Percentiles rank a stretch among this genome's conserved stretches.
These are phyloP conservation scores for Biscogniauxia mediterranea DNA, from an alignment of 2,329 filamentous ascomycete species.

Conservation along the genomic window DNA sequence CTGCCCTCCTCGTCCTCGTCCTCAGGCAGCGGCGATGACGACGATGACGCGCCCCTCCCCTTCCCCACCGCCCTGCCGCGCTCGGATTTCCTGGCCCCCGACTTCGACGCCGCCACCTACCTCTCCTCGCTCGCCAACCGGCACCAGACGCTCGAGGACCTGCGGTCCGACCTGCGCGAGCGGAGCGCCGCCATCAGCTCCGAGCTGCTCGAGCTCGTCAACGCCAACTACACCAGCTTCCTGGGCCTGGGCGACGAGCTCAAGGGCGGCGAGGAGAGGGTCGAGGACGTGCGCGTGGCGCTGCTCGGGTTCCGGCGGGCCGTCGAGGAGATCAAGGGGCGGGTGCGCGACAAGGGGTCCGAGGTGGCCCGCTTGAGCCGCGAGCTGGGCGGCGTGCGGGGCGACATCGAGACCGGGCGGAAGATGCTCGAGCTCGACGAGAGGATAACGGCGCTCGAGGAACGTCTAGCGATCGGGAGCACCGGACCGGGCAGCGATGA, in stretches of 20 bases:
- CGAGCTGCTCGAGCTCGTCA: constrained; percentile 91
- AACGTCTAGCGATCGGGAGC: constrained; percentile 55
- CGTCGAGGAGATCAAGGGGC: constrained; percentile 68
- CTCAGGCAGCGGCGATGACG: constrained; percentile 25
- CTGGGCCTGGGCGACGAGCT: constrained; percentile 78
- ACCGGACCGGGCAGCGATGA: constrained; percentile 30
- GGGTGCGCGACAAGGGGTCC: constrained; percentile 60
- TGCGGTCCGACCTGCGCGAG: constrained; percentile 81
- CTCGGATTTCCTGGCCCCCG: constrained; percentile 71
- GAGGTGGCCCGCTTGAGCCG: constrained; percentile 62
- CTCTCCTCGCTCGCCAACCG: constrained; percentile 78
- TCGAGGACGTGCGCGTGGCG: constrained; percentile 86
- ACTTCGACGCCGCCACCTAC: constrained; percentile 79
- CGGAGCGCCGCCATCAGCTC: constrained; percentile 76
- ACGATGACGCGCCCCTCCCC: constrained; percentile 70
- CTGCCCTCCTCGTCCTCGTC: constrained; percentile 41
- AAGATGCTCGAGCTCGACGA: constrained; percentile 67
- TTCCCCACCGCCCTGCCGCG: constrained; percentile 85
- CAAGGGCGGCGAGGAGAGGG: constrained; percentile 83
- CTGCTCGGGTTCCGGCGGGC: constrained; percentile 82
- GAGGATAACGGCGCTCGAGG: constrained; percentile 61
- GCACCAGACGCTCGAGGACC: constrained; percentile 93
- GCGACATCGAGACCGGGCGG: constrained; percentile 59
- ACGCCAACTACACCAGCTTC: constrained; percentile 92
- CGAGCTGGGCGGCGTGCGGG: constrained; percentile 65